Base-by-base conservation (phyloP, 495 filamentous ascomycete genomes). In the Hypoxylon trugodes region DNA sequence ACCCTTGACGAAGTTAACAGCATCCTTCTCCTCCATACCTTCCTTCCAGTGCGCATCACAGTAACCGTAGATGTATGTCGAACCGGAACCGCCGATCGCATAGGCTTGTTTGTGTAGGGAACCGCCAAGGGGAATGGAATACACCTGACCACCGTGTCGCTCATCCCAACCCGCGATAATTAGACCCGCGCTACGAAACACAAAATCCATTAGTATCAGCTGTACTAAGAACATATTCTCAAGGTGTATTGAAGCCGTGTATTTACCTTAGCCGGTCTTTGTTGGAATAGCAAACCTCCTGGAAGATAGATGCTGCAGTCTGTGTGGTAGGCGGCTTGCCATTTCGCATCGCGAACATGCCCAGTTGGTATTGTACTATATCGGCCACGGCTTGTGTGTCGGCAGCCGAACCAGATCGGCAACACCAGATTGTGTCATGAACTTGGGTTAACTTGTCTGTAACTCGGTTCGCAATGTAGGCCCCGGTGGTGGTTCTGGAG, bases 341-440 rank as follows among this genome's bases (percentile, higher is more conserved):
- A 76, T 96, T 96, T 69, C 80, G 83, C 72, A 96, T 89, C 37
- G 88, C 88, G 77, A 96, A 97, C 83, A 96, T 87, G 74, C 91
- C 91, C 41, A 98, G 84, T 73, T 98, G 89, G 76, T 97, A 97
- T 69, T 94, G 90, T 37, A 98, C 95, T 62, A 98, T 97, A 73
- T 98, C 95, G 45, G 95, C 96, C 37, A 98, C 89, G 18, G 95
- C 96, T 78, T 98, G 95, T 52, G 95, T 98, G 74, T 98, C 95
- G 68, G 95, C 95, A 16, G 95, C 95, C 8, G 95, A 98, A 24
- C 95, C 95, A 48, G 96, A 97, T 58, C 85, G 89, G 80, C 95
- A 98, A 83, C 95, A 98, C 95, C 95, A 98, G 75, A 98, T 97
- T 43, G 94, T 98, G 77, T 98, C 95, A 77, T 96, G 90, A 36